phyloP scores from a whole-genome alignment of 2,329 filamentous ascomycete species.

The Colletotrichum brevisporum region DNA sequence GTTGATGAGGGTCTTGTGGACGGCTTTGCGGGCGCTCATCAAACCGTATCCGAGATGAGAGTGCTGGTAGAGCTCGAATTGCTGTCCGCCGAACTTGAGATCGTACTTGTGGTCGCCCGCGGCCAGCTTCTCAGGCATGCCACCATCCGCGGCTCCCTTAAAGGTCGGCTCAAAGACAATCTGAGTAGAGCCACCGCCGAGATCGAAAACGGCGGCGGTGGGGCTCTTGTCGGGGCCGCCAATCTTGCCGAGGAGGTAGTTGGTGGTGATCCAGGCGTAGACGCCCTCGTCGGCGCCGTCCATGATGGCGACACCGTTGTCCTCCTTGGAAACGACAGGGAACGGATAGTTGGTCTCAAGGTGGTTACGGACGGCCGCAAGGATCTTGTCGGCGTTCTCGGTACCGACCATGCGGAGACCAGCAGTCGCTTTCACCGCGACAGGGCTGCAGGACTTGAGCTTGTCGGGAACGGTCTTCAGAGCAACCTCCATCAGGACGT shows the following conservation, averaged over 20 bases:
- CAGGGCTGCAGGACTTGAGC: constrained; percentile 90
- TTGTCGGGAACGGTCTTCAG: constrained; percentile 87
- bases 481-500: constrained; percentile 88
- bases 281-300: constrained; percentile 97
- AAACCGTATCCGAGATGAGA: constrained; percentile 97
- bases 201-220: constrained; percentile 95
- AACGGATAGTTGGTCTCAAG: constrained; percentile 94
- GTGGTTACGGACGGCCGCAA: constrained; percentile 85
- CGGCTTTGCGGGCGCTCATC: constrained; percentile 91
- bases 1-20: constrained; percentile 83
- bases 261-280: constrained; percentile 99
- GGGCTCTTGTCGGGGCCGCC: constrained; percentile 90
- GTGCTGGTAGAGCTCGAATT: constrained; percentile 97
- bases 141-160: constrained; percentile 77
- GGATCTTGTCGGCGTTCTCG: constrained; percentile 85
- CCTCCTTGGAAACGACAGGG: constrained; percentile 88
- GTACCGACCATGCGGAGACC: constrained; percentile 89
- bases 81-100: constrained; percentile 88
- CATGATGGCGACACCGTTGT: constrained; percentile 95
- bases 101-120: constrained; percentile 97
- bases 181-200: constrained; percentile 96
- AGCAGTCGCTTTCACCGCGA: constrained; percentile 98
- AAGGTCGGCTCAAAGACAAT: constrained; percentile 99
- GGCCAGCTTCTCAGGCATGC: constrained; percentile 86
- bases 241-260: constrained; percentile 98